Base-by-base conservation (phyloP, 2,329 filamentous ascomycete species). In the Didymella exigua region DNA sequence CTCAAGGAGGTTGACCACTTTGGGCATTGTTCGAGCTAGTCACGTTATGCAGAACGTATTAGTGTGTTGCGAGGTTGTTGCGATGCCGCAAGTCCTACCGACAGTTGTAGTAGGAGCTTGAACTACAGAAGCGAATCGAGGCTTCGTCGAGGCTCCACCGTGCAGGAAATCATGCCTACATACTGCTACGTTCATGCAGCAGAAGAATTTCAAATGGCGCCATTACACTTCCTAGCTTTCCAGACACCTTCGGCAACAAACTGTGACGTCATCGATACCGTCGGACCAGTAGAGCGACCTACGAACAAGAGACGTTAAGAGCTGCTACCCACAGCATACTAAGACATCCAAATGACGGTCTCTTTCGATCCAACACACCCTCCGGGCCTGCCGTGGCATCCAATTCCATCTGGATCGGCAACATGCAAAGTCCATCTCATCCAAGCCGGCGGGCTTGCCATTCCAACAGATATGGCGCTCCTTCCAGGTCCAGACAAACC, bases 401-500 rank as follows among this genome's bases (percentile, higher is more conserved):
- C 61, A 2, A 68, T 73, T 14, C 70, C 71, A 6, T 41, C 59
- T 1, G 59, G 55, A 18, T 46, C 38, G 13, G 48, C 60, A 52
- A 69, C 61, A 53, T 72, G 69, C 59, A 68, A 62, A 49, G 66
- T 74, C n/a, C 51, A 68, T 43, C 65, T 74, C 18, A 65, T 73
- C n/a, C 67, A 74, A 61, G 73, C 70, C 14, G 71, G 73, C 14
- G 60, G 77, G 19, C 67, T 83, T 27, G 78, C 76, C 21, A 73
- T 83, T 5, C 80, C 80, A 1, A 74, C 79, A 45, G 64, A 70
- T n/a, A 67, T 79, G 37, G 79, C 79, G 56, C 67, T 83, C 8
- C 74, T 78, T 4, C 76, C 77, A 2, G 76, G 77, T 1, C 75
- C 76, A 23, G 73, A 77, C 19, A 64, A 73, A 10, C 76, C 77